Percentiles rank a stretch among this genome's conserved stretches.
Conservation (phyloP, 2,329 filamentous ascomycete species). For the Rhynchosporium secalis region DNA sequence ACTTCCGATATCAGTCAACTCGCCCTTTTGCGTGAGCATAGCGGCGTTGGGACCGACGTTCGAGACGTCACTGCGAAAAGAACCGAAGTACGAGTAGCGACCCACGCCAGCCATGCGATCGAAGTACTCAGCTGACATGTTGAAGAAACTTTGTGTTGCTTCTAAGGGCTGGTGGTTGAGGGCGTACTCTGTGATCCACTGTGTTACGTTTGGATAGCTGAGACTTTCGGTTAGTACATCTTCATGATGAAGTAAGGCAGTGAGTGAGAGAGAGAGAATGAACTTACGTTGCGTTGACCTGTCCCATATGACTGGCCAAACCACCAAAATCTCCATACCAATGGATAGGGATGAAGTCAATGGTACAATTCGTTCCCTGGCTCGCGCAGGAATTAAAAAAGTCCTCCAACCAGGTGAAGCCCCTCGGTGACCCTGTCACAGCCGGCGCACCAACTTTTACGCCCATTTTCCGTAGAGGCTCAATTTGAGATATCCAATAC, state of each 20-base stretch:
- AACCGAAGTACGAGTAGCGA: constrained; percentile 65
- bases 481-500: constrained; percentile 70
- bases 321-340: constrained; percentile 62
- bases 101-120: constrained; percentile 63
- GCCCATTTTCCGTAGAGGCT: constrained; percentile 64
- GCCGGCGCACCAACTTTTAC: constrained; percentile 70
- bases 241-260: background rate
- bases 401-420: constrained; percentile 65
- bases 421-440: constrained; percentile 60
- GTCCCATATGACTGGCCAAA: constrained; percentile 41
- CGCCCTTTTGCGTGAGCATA: constrained; percentile 67
- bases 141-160: constrained; percentile 66
- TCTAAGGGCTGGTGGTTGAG: constrained; percentile 54
- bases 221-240: constrained; percentile 12
- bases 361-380: constrained; percentile 54
- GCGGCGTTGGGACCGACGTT: constrained; percentile 74
- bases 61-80: constrained; percentile 67
- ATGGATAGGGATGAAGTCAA: constrained; percentile 63
- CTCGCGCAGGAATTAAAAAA: constrained; percentile 65
- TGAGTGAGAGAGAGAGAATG: background rate
- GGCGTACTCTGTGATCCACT: constrained; percentile 82
- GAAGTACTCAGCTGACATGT: constrained; percentile 64
- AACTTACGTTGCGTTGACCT: constrained; percentile 36
- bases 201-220: constrained; percentile 56
- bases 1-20: constrained; percentile 72